Conservation (phyloP, 2,329 filamentous ascomycete species). For the Talaromyces sp. region DNA sequence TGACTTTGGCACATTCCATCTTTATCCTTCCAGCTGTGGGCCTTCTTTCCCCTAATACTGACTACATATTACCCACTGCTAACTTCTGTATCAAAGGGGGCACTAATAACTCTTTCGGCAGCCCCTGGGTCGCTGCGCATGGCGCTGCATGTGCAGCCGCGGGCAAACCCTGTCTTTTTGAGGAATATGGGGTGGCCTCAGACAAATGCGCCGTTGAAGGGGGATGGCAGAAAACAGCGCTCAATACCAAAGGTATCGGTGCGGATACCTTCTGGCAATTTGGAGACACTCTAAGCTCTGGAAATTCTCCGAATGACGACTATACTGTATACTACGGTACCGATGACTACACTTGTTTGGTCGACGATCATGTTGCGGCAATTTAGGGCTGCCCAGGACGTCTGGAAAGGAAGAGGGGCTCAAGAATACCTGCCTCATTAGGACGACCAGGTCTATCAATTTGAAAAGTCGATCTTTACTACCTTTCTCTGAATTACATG, state of each 20-base stretch:
- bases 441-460: too few relatives aligned
- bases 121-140: constrained; percentile 45
- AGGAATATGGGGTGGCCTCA: constrained; percentile 34
- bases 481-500: too few relatives aligned
- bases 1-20: constrained; percentile 53
- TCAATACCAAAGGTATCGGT: constrained; percentile 27
- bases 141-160: constrained; percentile 31
- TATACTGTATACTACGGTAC: constrained; percentile 30
- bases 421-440: too few relatives aligned
- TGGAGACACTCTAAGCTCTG: constrained; percentile 25
- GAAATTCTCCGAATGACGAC: constrained; percentile 23
- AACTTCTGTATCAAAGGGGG: constrained; percentile 22
- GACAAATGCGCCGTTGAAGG: constrained; percentile 24
- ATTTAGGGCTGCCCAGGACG: background rate
- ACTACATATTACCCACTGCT: background rate
- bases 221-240: constrained; percentile 31
- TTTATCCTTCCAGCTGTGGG: constrained; percentile 46
- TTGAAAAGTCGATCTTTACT: too few relatives aligned
- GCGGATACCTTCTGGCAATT: constrained; percentile 38
- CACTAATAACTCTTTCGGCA: constrained; percentile 38
- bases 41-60: background rate
- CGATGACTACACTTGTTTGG: constrained; percentile 25
- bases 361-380: constrained; percentile 23
- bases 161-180: constrained; percentile 38
- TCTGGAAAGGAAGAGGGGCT: too few relatives aligned